phyloP scores from a whole-genome alignment of 2,329 filamentous ascomycete genomes.

The Blastomyces emzantsi region DNA sequence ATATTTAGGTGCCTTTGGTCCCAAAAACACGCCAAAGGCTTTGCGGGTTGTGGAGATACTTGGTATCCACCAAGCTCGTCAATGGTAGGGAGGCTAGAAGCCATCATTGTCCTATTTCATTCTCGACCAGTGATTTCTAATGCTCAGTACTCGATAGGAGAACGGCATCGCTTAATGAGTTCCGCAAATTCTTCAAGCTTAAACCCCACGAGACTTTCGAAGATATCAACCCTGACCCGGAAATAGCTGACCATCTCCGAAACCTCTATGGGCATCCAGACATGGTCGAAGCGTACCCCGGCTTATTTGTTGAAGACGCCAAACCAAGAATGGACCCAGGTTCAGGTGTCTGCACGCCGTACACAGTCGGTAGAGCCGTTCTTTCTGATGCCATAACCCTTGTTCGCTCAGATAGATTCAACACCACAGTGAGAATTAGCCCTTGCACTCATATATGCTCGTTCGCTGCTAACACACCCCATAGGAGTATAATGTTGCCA shows the following conservation, averaged over 20 bases:
- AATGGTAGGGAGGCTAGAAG: slow-evolving; percentile 44
- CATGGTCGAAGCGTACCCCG: slow-evolving; percentile 60
- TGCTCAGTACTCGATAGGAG: slow-evolving; percentile 13
- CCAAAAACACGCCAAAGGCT: slow-evolving; percentile 59
- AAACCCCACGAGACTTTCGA: slow-evolving; percentile 49
- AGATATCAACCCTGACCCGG: slow-evolving; percentile 49
- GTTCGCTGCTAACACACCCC: neutral
- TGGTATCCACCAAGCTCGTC: slow-evolving; percentile 65
- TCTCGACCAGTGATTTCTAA: neutral
- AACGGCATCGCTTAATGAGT: slow-evolving; percentile 41
- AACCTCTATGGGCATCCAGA: slow-evolving; percentile 56
- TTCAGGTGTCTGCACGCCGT: slow-evolving; percentile 28
- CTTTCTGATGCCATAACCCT: slow-evolving; percentile 37
- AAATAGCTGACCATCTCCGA: slow-evolving; percentile 47
- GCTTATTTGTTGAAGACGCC: slow-evolving; percentile 44
- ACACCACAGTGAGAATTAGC: slow-evolving; percentile 24
- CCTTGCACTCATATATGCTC: neutral
- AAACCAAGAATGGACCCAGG: slow-evolving; percentile 29
- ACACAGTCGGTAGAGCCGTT: slow-evolving; percentile 30
- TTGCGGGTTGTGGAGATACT: slow-evolving; percentile 69
- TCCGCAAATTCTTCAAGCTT: slow-evolving; percentile 53
- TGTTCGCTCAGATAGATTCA: slow-evolving; percentile 34
- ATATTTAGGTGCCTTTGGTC: slow-evolving; percentile 51
- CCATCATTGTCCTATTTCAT: neutral
- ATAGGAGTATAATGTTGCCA: slow-evolving; percentile 28